phyloP scores from a whole-genome alignment of 306 rosid genomes.

The Comarum palustre region DNA sequence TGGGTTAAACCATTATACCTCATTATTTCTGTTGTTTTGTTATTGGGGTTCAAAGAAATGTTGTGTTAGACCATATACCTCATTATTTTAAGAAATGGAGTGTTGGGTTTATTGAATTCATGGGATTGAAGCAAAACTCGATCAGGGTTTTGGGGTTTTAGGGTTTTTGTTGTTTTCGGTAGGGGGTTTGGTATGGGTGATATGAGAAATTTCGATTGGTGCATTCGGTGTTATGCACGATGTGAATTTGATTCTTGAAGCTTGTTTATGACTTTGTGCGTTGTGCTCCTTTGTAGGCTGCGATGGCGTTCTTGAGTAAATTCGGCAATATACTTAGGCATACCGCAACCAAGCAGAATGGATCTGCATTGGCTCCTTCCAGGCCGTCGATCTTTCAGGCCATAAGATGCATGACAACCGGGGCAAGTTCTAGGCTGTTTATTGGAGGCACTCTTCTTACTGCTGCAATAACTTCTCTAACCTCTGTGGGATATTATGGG shows the following conservation, averaged over 20 bases:
- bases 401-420: constrained; percentile 59
- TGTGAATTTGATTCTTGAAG: not conserved
- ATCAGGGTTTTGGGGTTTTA: not conserved
- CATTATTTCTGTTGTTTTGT: too few relatives aligned
- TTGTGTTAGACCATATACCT: not conserved
- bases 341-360: constrained; percentile 41
- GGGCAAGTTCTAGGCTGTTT: constrained; percentile 57
- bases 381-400: constrained; percentile 57
- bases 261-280: not conserved
- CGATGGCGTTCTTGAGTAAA: constrained; percentile 80
- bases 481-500: not conserved
- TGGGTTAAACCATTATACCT: not conserved
- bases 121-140: not conserved
- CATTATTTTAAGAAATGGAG: not conserved
- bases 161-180: not conserved
- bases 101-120: not conserved
- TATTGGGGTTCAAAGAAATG: not conserved
- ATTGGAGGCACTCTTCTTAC: constrained; percentile 58
- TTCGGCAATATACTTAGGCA: constrained; percentile 65
- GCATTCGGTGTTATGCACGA: not conserved
- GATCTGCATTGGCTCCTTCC: constrained; percentile 41
- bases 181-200: not conserved
- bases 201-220: not conserved
- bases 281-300: constrained; percentile 29
- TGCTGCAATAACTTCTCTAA: not conserved